phyloP scores from a whole-genome alignment of 805 yeast genomes.

The Tetrapisispora pingtungensis region DNA sequence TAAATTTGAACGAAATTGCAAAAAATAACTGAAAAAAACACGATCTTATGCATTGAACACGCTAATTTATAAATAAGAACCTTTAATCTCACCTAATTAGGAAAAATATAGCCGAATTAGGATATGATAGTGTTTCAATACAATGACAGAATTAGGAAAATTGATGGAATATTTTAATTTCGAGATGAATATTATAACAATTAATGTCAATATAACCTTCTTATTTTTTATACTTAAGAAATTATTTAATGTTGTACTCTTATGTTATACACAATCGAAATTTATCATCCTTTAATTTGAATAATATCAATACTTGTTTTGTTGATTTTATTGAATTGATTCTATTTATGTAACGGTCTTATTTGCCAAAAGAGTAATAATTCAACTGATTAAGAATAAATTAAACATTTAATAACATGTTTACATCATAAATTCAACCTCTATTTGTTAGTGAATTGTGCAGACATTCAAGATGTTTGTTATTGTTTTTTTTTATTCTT shows the following conservation, averaged over 20 bases:
- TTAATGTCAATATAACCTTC: too few species aligned
- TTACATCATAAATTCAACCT: too few species aligned
- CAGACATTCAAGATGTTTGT: background rate
- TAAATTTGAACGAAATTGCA: background rate
- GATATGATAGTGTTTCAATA: background rate
- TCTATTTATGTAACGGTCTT: background rate
- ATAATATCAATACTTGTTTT: background rate
- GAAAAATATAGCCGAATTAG: slow-evolving; percentile 1
- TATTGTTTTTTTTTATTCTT: too few species aligned
- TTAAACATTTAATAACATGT: too few species aligned
- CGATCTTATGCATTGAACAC: background rate
- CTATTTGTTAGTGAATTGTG: background rate
- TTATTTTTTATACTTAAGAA: too few species aligned
- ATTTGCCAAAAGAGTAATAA: background rate
- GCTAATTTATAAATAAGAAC: background rate
- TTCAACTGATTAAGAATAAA: background rate
- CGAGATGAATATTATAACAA: background rate
- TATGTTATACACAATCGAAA: too few species aligned
- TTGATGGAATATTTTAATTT: background rate
- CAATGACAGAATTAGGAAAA: background rate
- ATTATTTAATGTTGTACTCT: too few species aligned
- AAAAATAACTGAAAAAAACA: background rate
- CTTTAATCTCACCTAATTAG: slow-evolving; percentile 2
- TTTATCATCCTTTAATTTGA: background rate
- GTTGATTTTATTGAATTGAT: background rate